phyloP scores from a whole-genome alignment of 139 green algal species.

The Eudorina sp. region DNA sequence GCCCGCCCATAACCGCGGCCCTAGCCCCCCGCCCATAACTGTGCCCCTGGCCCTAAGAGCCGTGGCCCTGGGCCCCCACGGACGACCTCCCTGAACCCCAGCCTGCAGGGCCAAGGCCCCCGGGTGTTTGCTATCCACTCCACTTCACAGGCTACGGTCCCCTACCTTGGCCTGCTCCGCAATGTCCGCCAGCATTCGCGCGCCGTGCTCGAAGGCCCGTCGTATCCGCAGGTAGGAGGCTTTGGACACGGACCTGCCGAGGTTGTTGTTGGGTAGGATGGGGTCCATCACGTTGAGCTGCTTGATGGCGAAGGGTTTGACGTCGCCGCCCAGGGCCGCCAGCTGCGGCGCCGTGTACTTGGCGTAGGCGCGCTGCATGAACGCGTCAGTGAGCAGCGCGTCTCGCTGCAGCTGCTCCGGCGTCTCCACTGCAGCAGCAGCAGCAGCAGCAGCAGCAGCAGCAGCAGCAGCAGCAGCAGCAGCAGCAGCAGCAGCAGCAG shows the following conservation, averaged over 20 bases:
- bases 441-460: too few species aligned
- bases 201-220: conserved; percentile 79
- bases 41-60: too few species aligned
- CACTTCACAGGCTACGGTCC: too few species aligned
- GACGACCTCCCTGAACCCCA: too few species aligned
- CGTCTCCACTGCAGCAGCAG: conserved; percentile 30
- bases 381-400: conserved; percentile 43
- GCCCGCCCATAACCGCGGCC: too few species aligned
- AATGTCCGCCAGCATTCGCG: conserved; percentile 65
- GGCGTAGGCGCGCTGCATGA: conserved; percentile 40
- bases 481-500: too few species aligned
- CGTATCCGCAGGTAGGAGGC: conserved; percentile 86
- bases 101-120: too few species aligned
- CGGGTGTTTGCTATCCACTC: too few species aligned
- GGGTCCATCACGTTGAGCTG: conserved; percentile 95
- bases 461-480: too few species aligned
- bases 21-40: too few species aligned
- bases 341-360: conserved; percentile 50
- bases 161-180: conserved; percentile 38
- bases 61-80: too few species aligned
- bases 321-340: conserved; percentile 13
- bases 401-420: conserved; percentile 35
- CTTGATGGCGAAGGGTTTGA: conserved; percentile 55
- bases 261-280: conserved; percentile 95
- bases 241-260: conserved; percentile 90